phyloP scores from a whole-genome alignment of 73 alveolate species.

The Tetrahymena borealis region DNA sequence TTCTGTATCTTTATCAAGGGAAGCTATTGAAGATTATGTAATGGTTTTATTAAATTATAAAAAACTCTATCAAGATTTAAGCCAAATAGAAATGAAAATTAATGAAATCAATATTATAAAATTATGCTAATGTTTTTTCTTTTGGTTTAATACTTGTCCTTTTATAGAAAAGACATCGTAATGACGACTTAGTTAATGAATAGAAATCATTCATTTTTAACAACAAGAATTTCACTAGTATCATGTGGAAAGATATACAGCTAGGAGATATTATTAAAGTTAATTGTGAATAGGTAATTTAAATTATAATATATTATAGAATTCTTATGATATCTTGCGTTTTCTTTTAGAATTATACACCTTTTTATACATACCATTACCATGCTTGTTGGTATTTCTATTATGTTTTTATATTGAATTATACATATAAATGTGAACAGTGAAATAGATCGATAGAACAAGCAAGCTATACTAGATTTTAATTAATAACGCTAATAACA shows the following conservation, averaged over 20 bases:
- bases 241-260: constrained; percentile 41
- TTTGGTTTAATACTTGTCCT: not conserved
- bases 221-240: constrained; percentile 25
- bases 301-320: not conserved
- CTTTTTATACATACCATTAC: not conserved
- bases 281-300: constrained; percentile 22
- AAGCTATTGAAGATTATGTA: constrained; percentile 87
- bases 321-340: not conserved
- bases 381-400: too few species aligned
- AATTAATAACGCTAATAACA: too few species aligned
- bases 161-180: constrained; percentile 21
- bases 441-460: too few species aligned
- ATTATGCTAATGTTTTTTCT: not conserved
- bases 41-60: constrained; percentile 30
- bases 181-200: constrained; percentile 30
- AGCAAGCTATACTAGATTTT: too few species aligned
- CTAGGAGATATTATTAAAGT: constrained; percentile 49
- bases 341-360: not conserved
- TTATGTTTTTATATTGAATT: too few species aligned
- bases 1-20: constrained; percentile 89
- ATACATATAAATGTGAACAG: too few species aligned
- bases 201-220: constrained; percentile 13
- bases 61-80: not conserved
- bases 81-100: not conserved
- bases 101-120: not conserved